Evolutionary conservation across 108 stramenopile species (phyloP), one percentile per base, ranked within the genome.

Genomic region (Cyclotella baltica): DNA sequence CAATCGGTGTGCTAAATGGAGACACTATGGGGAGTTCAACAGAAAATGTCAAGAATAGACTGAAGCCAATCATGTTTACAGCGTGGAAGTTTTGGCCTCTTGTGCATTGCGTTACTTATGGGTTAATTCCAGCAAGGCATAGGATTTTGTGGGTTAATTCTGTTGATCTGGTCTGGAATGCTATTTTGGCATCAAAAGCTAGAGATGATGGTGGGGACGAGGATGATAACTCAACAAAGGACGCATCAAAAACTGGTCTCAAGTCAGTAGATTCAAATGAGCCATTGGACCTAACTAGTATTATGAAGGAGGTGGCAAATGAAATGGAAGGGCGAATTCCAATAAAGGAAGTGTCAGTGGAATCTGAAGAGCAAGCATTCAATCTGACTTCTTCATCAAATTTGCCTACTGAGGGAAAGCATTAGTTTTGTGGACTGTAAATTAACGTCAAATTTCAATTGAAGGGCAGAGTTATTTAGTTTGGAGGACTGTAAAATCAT

Each of bases 1-100:
- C 94, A 27, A 90, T 98, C 1, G 92, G 92, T 3, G 51, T 97
- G 19, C 56, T 98, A 56, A 83, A 86, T 38, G 96, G 96, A 10
- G 90, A 94, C 25, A 85, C 72, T 23, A 50, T 75, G n/a, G 87
- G 80, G 35, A 88, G 86, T 30, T 76, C 84, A 4, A 67, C 59
- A 29, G 86, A 89, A 25, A 88, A 84, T 51, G 93, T 93, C 4
- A 84, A 89, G 66, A 86, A 85, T 46, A 80, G 91, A 37, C 88
- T 98, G 67, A 87, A 85, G 31, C 88, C 91, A 2, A 92, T 98
- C 29, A 91, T 96, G 51, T 83, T 93, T 38, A 90, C 96, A 4
- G 97, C 96, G 0, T 98, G 97, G 97, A 95, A 90, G 63, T 97
- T 98, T 72, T 98, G 97, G 97, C 97, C 97, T 3, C 65, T 98